Base-by-base conservation (phyloP, 116 monocot genomes). In the Zostera marina region DNA sequence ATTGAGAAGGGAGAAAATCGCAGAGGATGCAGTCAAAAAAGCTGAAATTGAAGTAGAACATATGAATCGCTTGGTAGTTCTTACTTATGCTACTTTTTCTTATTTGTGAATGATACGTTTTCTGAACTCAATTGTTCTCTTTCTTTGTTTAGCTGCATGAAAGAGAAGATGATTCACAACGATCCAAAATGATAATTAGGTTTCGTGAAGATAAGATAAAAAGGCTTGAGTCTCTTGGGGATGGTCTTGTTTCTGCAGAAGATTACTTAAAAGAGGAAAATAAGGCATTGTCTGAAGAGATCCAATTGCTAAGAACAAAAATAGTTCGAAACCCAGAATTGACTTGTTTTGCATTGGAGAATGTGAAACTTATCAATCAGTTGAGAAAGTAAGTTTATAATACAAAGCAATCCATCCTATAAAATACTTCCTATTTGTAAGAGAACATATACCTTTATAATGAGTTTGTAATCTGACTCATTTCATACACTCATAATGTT, bases 11-110 rank as follows among this genome's bases (percentile, higher is more conserved):
- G 87, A 87, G 57, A 76, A 72, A 54, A 58, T 61, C 44, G 49
- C 62, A 47, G 79, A 77, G 22, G 64, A 64, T 59, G 38, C 65
- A 55, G 22, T 76, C 1, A 66, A 41, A 76, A 66, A 60, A 41
- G 72, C 79, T 9, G 67, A 87, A 69, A 74, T 60, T 61, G 82
- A 87, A 77, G 74, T 68, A 59, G 66, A 74, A 54, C 74, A 82
- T 53, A 58, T 79, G 74, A 74, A 63, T 23, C 71, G 63, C 47
- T 64, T 79, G 82, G 87, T 85, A 85, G 39, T 48, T 63, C 3
- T 52, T 44, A 8, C 10, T 32, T 32, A 32, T 32, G 2, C 5
- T 32, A 5, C 32, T 32, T 32, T 32, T 5, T 32, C 32, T 32
- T 32, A 32, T 32, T 32, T 32, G 32, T 1, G 32, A 32, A 32